These are phyloP conservation scores for Euphorbia celastroides DNA, from an alignment of 441 rosid genomes.

Conservation along the genomic window DNA sequence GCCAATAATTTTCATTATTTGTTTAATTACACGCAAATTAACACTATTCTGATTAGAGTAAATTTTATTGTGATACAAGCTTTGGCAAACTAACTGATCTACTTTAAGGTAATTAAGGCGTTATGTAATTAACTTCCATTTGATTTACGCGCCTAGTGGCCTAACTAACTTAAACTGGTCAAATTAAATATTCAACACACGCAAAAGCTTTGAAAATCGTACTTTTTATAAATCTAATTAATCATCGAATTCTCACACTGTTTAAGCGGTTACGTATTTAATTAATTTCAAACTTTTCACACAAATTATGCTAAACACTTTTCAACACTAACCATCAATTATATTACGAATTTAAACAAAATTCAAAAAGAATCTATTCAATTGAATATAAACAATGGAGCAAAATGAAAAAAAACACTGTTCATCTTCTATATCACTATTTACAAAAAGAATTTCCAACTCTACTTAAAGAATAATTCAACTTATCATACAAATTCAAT, in stretches of 20 bases:
- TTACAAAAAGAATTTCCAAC: slow-evolving; percentile 12
- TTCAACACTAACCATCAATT: background rate
- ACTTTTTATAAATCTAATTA: background rate
- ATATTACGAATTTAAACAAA: background rate
- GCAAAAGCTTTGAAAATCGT: background rate
- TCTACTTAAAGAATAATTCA: background rate
- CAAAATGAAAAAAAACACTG: slow-evolving; percentile 13
- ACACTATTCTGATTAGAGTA: too few relatives aligned
- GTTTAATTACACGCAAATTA: too few relatives aligned
- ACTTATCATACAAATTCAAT: background rate
- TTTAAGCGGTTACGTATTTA: too few relatives aligned
- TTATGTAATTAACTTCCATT: too few relatives aligned
- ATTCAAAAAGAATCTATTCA: slow-evolving; percentile 15
- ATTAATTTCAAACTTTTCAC: background rate
- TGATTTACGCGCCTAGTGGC: background rate
- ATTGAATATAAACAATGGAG: slow-evolving; percentile 14
- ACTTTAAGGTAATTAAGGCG: too few relatives aligned
- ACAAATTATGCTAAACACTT: too few relatives aligned
- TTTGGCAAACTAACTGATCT: background rate
- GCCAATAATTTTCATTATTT: too few relatives aligned
- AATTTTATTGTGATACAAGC: too few relatives aligned
- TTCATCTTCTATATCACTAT: slow-evolving; percentile 18
- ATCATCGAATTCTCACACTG: too few relatives aligned
- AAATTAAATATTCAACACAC: background rate
- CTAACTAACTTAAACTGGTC: background rate